Conservation (phyloP, 257 asterid genomes). For the Nemophila menziesii region DNA sequence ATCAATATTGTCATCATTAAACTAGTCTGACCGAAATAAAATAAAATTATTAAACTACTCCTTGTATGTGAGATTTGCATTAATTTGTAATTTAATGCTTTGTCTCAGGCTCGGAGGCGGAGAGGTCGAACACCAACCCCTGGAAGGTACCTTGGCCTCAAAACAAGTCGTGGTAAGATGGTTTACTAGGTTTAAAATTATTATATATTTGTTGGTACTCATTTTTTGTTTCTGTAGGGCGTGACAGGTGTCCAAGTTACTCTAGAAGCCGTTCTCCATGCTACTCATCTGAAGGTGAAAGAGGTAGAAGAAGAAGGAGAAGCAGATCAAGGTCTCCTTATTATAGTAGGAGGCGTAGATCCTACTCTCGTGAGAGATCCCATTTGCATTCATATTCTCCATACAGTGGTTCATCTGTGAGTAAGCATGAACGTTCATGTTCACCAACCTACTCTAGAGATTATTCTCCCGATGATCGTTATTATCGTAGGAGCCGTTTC, state of each 20-base stretch:
- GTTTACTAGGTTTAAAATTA: background rate
- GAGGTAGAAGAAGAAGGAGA: conserved; percentile 26
- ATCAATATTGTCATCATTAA: too few relatives aligned
- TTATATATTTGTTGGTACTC: background rate
- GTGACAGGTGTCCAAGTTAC: conserved; percentile 41
- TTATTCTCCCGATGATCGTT: conserved; percentile 31
- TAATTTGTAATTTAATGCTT: conserved; percentile 1
- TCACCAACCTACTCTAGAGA: conserved; percentile 26
- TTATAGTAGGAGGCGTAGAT: conserved; percentile 14
- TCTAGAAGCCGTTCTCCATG: conserved; percentile 41
- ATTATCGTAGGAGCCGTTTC: conserved; percentile 17
- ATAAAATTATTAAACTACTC: background rate
- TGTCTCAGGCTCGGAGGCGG: conserved; percentile 59
- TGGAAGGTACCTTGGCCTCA: conserved; percentile 68
- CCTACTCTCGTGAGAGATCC: conserved; percentile 32
- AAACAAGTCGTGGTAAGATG: conserved; percentile 41
- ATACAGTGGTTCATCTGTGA: conserved; percentile 41
- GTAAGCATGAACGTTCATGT: conserved; percentile 32
- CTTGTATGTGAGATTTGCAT: background rate
- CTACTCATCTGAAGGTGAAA: conserved; percentile 31
- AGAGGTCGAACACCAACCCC: conserved; percentile 96
- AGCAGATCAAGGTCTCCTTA: conserved; percentile 24
- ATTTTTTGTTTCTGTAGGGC: conserved; percentile 18
- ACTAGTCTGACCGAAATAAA: too few relatives aligned
- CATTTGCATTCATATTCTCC: conserved; percentile 46